Conservation (phyloP, 306 rosid genomes). For the Malus asiatica region DNA sequence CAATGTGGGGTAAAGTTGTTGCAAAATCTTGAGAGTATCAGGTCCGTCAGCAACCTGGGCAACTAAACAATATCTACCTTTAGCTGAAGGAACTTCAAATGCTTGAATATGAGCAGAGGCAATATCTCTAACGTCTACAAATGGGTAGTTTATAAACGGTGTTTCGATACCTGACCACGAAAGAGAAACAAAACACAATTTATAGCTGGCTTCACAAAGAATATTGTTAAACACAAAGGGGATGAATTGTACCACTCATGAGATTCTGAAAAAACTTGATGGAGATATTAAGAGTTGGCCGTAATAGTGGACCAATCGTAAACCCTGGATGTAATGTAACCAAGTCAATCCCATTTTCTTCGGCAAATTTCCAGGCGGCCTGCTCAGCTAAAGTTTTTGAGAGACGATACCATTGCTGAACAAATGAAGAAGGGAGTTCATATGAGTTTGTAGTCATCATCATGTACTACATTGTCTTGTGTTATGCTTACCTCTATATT, state of each 20-base stretch:
- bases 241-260: background rate
- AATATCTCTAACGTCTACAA: background rate
- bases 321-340: background rate
- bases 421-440: background rate
- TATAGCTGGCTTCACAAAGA: background rate
- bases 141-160: background rate
- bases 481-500: background rate
- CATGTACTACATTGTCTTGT: background rate
- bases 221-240: background rate
- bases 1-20: background rate
- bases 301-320: constrained; percentile 20
- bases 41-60: background rate
- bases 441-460: background rate
- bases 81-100: background rate
- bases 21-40: background rate
- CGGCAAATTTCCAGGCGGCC: constrained; percentile 20
- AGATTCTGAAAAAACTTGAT: background rate
- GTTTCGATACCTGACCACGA: background rate
- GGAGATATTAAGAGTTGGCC: constrained; percentile 2
- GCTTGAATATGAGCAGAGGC: background rate
- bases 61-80: background rate
- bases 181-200: background rate
- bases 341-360: constrained; percentile 21
- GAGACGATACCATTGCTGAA: constrained; percentile 14
- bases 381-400: constrained; percentile 24